These are phyloP conservation scores for Purshia tridentata DNA, from an alignment of 306 rosid species.

Conservation along the genomic window DNA sequence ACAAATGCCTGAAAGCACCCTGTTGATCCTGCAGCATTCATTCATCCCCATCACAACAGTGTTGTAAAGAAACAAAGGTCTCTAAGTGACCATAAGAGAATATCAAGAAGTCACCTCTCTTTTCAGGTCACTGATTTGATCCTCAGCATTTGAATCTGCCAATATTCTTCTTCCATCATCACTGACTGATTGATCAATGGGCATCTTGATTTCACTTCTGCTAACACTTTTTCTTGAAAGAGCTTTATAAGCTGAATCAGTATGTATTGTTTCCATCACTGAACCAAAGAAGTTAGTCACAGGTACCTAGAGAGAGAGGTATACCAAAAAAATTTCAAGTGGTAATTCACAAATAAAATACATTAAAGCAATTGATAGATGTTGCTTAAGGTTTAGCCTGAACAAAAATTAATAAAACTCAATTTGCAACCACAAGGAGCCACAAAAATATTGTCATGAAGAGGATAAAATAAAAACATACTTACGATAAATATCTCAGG, in stretches of 20 bases:
- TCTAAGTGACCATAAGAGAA: background rate
- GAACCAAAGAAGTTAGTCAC: constrained; percentile 97
- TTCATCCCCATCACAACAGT: constrained; percentile 27
- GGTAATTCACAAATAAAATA: constrained; percentile 15
- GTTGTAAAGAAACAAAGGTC: constrained; percentile 7
- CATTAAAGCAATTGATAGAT: background rate
- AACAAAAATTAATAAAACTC: background rate
- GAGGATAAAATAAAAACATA: background rate
- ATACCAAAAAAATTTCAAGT: background rate
- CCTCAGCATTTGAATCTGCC: constrained; percentile 34
- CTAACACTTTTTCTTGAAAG: constrained; percentile 24
- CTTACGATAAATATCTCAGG: background rate
- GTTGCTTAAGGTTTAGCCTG: background rate
- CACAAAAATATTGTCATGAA: background rate
- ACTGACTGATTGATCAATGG: constrained; percentile 32
- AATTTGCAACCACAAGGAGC: background rate
- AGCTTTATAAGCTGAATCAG: constrained; percentile 73
- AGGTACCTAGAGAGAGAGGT: constrained; percentile 54
- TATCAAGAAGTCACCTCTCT: constrained; percentile 40
- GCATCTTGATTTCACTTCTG: constrained; percentile 27
- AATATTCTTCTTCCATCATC: constrained; percentile 35
- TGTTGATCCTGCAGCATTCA: constrained; percentile 46
- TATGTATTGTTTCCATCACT: constrained; percentile 87
- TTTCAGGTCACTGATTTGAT: constrained; percentile 30
- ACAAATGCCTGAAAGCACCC: constrained; percentile 35